Evolutionary conservation across 228 moss, liverwort and hornwort species (phyloP), one percentile per base, ranked within the genome.

Genomic region (Sphagnum fallax): DNA sequence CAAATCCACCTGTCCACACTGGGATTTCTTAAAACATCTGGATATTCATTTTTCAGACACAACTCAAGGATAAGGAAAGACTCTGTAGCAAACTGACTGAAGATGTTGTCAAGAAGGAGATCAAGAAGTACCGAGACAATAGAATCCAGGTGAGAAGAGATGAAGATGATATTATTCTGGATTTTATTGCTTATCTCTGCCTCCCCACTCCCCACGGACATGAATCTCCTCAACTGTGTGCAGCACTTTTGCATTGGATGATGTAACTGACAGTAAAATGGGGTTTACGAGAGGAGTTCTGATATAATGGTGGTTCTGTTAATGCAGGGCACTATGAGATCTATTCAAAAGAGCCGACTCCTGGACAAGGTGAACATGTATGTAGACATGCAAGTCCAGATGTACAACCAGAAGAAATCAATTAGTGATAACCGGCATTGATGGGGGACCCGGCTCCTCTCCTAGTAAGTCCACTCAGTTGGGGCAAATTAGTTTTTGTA

Each of bases 21-120:
- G 63, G 63, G 8, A 48, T 8, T 48, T 64, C 10, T 15, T 9
- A n/a, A 18, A 15, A n/a, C 8, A 8, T 64, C 9, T 64, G 16
- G 47, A 65, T 8, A 12, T 72, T n/a, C 6, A 18, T 64, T 47
- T 66, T 76, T 72, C 79, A 93, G 92, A 78, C 90, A 64, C 81
- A 81, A 59, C 66, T 79, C 7, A 90, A 79, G 73, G 92, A 90
- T 65, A 50, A 81, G 67, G 88, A 93, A 48, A 87, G 76, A 69
- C 88, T 93, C 70, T 88, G 90, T 72, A 78, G 79, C 78, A 93
- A 93, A 79, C 69, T 93, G 78, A 81, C 92, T 13, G 86, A 93
- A 78, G 92, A 90, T 14, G 90, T 93, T 62, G 89, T 89, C 72
- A 81, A 90, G 64, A 93, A 93, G 74, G 92, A 93, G 78, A 83